Evolutionary conservation across 2,329 filamentous ascomycete genomes (phyloP).

Genomic region (Claviceps sp.): DNA sequence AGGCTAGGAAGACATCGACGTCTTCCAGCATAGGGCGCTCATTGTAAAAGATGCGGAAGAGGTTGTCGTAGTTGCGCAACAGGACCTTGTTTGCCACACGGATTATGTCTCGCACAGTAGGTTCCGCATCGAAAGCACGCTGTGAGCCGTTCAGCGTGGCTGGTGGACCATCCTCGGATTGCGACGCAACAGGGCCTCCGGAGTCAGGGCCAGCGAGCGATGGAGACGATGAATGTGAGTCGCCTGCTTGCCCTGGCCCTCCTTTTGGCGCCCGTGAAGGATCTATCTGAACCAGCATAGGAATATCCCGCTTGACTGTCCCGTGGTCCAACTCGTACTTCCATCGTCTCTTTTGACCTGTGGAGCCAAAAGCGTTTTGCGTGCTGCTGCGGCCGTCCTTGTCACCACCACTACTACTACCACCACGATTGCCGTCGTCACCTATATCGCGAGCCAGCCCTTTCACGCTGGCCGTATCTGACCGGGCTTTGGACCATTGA

Average conservation of each 20-base stretch:
- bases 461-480: constrained; percentile 18
- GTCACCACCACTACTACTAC: not conserved
- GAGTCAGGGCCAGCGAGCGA: constrained; percentile 20
- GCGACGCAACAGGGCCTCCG: constrained; percentile 17
- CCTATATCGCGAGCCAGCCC: constrained; percentile 32
- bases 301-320: constrained; percentile 57
- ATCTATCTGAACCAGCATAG: constrained; percentile 78
- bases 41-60: constrained; percentile 94
- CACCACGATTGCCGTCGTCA: not conserved
- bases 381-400: not conserved
- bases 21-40: constrained; percentile 69
- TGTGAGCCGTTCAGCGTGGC: constrained; percentile 27
- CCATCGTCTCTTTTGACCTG: constrained; percentile 49
- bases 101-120: too few relatives aligned
- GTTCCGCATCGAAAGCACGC: constrained; percentile 33
- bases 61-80: constrained; percentile 85
- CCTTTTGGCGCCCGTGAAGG: constrained; percentile 10
- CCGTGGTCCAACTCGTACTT: constrained; percentile 78
- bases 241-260: not conserved
- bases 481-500: constrained; percentile 45
- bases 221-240: constrained; percentile 9
- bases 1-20: constrained; percentile 82
- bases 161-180: constrained; percentile 22
- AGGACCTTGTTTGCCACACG: constrained; percentile 47
- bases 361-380: not conserved